Base-by-base conservation (phyloP, 2,329 filamentous ascomycete species). In the Aspergillus sojae region DNA sequence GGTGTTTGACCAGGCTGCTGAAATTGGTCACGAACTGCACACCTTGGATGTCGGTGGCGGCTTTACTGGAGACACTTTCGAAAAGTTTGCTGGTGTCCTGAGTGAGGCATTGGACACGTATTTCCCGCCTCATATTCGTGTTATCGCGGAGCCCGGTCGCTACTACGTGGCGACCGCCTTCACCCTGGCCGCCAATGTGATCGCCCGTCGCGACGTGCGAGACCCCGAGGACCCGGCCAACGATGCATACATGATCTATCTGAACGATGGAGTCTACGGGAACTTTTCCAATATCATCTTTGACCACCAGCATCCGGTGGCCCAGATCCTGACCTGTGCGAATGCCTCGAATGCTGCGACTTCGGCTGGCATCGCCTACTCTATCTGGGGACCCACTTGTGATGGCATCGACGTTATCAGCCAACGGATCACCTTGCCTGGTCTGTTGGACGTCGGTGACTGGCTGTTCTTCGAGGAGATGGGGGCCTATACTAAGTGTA, bases 271-370 rank as follows among this genome's bases (percentile, higher is more conserved):
- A 32, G 90, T 98, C 60, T 99, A 99, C 75, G 95, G 95, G 74
- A 98, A 98, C 83, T 98, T 99, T 77, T 96, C 93, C 69, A 96
- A 93, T 87, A 98, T 98, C 85, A 97, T 98, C 84, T 99, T 97
- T 78, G 95, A 98, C 75, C 95, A 98, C 80, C 95, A 99, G 84
- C 87, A 96, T 73, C 95, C 95, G 1, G 81, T 91, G 53, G 92
- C 94, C 61, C 92, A 91, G 79, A 86, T 98, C 63, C 84, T 99
- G 60, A 89, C 88, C 69, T 82, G 85, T 83, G 85, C 65, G 79
- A 84, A 66, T 62, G 81, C 68, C 73, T 81, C 71, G 82, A 72
- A 69, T 62, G 69, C 71, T 72, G 67, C 71, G 66, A 66, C 67
- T 68, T 71, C 68, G 63, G 82, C 82, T 62, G 85, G 86, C 43